Evolutionary conservation across 192 early-diverging fungal species (phyloP).

Genomic region (Coemansia sp.): DNA sequence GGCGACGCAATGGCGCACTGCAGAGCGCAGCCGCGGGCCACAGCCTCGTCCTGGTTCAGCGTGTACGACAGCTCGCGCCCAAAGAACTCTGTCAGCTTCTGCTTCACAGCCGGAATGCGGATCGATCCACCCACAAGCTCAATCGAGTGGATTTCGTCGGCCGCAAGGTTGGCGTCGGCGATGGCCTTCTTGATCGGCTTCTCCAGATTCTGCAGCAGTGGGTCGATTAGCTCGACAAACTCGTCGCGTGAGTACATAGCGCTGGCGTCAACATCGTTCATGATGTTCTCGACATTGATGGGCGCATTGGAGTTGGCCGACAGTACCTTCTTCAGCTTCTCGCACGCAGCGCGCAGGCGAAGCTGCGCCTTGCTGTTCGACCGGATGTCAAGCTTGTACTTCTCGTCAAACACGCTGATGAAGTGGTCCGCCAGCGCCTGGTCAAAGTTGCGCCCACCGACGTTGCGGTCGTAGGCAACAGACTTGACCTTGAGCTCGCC

Average conservation of each 20-base stretch:
- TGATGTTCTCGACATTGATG: conserved; percentile 92
- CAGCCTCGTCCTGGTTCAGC: conserved; percentile 97
- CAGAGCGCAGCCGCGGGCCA: conserved; percentile 93
- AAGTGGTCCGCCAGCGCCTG: conserved; percentile 84
- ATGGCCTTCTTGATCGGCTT: conserved; percentile 77
- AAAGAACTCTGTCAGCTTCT: conserved; percentile 85
- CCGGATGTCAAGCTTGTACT: conserved; percentile 93
- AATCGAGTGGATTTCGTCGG: conserved; percentile 89
- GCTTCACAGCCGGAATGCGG: conserved; percentile 93
- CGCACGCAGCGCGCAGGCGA: conserved; percentile 84
- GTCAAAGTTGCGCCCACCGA: conserved; percentile 97
- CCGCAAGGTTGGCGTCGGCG: conserved; percentile 67
- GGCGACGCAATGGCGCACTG: conserved; percentile 97
- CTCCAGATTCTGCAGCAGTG: conserved; percentile 71
- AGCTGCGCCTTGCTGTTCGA: conserved; percentile 87
- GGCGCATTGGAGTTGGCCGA: conserved; percentile 88
- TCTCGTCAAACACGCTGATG: conserved; percentile 84
- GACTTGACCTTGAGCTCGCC: conserved; percentile 92
- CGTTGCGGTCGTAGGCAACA: conserved; percentile 88
- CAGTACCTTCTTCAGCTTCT: conserved; percentile 97
- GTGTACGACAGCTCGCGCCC: conserved; percentile 85
- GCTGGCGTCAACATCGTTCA: conserved; percentile 93
- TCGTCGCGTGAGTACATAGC: conserved; percentile 81
- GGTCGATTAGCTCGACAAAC: conserved; percentile 78
- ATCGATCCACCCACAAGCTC: conserved; percentile 94